A percentile compares a stretch with the other conserved stretches of the same genome.
Conservation (phyloP, 306 rosid species). For the Alnus glutinosa region DNA sequence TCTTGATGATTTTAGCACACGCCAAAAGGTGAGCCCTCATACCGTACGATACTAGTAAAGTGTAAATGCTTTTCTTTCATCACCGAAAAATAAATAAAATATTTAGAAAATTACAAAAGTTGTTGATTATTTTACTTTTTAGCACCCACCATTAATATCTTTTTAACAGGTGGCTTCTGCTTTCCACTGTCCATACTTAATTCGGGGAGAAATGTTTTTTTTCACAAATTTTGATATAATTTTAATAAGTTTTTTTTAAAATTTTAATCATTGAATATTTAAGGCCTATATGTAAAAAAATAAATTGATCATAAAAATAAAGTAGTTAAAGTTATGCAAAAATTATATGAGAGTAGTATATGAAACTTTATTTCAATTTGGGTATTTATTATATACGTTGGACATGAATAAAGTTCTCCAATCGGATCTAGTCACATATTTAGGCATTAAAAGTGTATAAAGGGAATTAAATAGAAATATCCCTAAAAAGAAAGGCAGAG, state of each 20-base stretch:
- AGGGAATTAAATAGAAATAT: not conserved
- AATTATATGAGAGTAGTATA: too few species aligned
- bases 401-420: not conserved
- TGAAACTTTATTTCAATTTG: too few species aligned
- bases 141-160: not conserved
- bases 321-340: too few species aligned
- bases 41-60: not conserved
- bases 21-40: conserved; percentile 13
- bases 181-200: too few species aligned
- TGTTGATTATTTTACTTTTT: too few species aligned
- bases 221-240: too few species aligned
- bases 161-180: not conserved
- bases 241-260: too few species aligned
- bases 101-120: not conserved
- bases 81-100: not conserved
- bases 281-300: too few species aligned
- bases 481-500: not conserved
- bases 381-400: not conserved
- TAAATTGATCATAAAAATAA: too few species aligned
- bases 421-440: not conserved
- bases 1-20: conserved; percentile 34
- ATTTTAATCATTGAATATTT: too few species aligned
- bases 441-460: not conserved
- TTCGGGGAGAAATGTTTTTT: too few species aligned
- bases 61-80: not conserved